Evolutionary conservation across 2,329 filamentous ascomycete genomes (phyloP), one percentile per base, ranked within the genome.

Genomic region (Alternaria sp.): DNA sequence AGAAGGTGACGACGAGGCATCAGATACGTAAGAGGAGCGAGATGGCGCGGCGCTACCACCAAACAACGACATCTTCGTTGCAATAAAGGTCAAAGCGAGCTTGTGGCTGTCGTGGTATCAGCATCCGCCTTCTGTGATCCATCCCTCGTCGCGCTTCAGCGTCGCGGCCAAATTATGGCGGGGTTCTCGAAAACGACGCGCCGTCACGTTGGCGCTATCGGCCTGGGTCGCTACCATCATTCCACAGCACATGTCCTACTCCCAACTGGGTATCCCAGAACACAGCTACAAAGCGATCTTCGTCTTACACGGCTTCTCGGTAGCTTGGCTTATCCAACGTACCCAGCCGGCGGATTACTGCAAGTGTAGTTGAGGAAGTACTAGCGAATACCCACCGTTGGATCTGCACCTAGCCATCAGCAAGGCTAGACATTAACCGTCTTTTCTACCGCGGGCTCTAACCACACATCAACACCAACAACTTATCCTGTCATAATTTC

Each of bases 11-110:
- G 34, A 55, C 7, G 65, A 57, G 49, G 57, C 49, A 5, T 67
- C 65, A 22, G 60, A 58, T 54, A 66, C 66, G 34, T 60, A 60
- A 16, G 65, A 63, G 14, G 65, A 67, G 18, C 60, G 56, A 9
- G 62, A 58, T 18, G 49, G 59, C 41, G 64, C 54, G 3, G 49
- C 60, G 45, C 55, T 65, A 72, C 75, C 58, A 66, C 75, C 76
- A 68, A 78, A 78, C 49, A 78, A 75, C 61, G 76, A 78, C 77
- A 79, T 79, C 67, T 67, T 71, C 65, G 44, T 72, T 71, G 34
- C n/a, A 27, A 36, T 64, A 69, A 44, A 69, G 64, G 49, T 69
- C 64, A 34, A 67, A 64, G 18, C 22, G 20, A 38, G 57, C 51
- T 56, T 46, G 57, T 14, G 27, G 32, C 28, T 50, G 54, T 32